Evolutionary conservation across 176 grass and related monocot genomes (phyloP).

Genomic region (Ensete ventricosum): DNA sequence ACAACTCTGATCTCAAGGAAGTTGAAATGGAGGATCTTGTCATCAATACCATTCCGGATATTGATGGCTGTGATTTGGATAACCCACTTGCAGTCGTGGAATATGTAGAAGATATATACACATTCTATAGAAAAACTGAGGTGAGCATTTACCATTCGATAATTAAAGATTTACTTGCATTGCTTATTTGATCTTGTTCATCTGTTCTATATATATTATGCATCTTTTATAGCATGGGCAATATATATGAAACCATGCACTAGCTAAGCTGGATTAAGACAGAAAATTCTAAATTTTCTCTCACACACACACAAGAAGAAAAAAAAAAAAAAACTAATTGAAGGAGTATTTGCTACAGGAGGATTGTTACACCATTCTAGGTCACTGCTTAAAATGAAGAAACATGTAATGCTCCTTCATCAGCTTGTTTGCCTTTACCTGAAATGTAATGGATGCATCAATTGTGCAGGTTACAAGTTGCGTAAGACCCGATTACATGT

Average conservation of each 20-base stretch:
- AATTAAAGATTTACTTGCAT: no score
- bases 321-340: no score
- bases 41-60: conserved; percentile 39
- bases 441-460: neutral
- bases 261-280: no score
- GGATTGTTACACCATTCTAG: no score
- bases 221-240: neutral
- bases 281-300: no score
- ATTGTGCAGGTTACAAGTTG: conserved; percentile 45
- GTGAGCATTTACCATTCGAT: conserved; percentile 25
- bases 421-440: neutral
- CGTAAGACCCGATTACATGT: conserved; percentile 70
- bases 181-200: neutral
- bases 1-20: conserved; percentile 30
- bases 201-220: neutral
- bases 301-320: no score
- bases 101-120: conserved; percentile 71
- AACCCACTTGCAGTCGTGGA: conserved; percentile 57
- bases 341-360: no score
- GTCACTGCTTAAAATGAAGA: neutral
- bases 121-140: conserved; percentile 61
- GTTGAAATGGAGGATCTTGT: conserved; percentile 40
- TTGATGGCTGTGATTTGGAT: conserved; percentile 41
- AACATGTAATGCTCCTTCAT: neutral
- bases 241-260: neutral